These are phyloP conservation scores for Erysimum cheiranthoides DNA, from an alignment of 345 rosid species.

Conservation along the genomic window DNA sequence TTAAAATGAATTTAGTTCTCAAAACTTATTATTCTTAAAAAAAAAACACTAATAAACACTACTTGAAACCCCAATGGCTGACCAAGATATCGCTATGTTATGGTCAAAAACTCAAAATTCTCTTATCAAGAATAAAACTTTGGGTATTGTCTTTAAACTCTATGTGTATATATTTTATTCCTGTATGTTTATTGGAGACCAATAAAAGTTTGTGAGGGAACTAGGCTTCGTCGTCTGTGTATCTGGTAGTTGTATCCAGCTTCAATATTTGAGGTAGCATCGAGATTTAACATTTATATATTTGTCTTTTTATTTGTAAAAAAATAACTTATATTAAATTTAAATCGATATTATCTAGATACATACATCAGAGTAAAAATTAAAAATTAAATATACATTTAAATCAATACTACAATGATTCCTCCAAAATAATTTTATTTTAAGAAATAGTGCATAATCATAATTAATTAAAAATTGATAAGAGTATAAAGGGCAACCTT, in stretches of 20 bases:
- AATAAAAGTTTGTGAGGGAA: neutral
- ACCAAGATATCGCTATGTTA: slow-evolving; percentile 1
- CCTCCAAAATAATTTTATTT: slow-evolving; percentile 9
- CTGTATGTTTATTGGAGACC: slow-evolving; percentile 9
- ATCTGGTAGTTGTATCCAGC: neutral
- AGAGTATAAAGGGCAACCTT: slow-evolving; percentile 43
- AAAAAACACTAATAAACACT: neutral
- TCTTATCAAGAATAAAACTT: slow-evolving; percentile 35
- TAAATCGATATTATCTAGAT: no score
- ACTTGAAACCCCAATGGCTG: slow-evolving; percentile 3
- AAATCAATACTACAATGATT: slow-evolving; percentile 10
- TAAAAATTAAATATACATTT: no score
- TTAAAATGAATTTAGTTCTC: neutral
- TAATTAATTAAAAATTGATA: slow-evolving; percentile 16
- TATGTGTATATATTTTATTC: slow-evolving; percentile 8
- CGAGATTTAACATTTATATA: neutral
- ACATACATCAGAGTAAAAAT: no score
- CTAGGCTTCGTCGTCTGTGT: neutral
- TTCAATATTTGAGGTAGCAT: neutral
- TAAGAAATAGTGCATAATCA: slow-evolving; percentile 1
- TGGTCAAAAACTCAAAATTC: slow-evolving; percentile 37
- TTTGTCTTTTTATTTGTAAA: no score
- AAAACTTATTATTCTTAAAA: neutral
- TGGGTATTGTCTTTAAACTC: slow-evolving; percentile 17
- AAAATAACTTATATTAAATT: no score